phyloP scores from a whole-genome alignment of 306 rosid species.

The Biancaea sappan region DNA sequence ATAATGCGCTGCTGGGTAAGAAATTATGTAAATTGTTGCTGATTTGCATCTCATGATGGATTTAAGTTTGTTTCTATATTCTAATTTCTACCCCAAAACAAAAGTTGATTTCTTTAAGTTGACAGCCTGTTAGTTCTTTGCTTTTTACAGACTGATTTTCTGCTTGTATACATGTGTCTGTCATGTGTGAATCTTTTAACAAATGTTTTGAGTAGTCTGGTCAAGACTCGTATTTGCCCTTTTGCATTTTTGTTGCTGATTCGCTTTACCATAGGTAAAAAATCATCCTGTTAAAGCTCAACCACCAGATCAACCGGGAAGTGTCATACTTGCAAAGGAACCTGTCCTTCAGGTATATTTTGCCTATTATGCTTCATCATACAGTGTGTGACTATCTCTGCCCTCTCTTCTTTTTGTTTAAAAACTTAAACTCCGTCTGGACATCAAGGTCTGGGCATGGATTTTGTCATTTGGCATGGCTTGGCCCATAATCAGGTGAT shows the following conservation, averaged over 20 bases:
- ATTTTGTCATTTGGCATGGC: background rate
- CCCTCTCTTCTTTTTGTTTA: background rate
- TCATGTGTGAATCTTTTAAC: background rate
- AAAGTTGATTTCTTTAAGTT: conserved; percentile 4
- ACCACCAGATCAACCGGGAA: conserved; percentile 81
- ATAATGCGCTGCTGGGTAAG: conserved; percentile 99
- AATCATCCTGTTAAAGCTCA: conserved; percentile 94
- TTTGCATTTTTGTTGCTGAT: background rate
- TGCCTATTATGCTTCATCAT: conserved; percentile 6
- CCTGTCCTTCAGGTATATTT: conserved; percentile 86
- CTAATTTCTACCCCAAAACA: too few species aligned
- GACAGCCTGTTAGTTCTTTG: background rate
- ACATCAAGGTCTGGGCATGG: background rate
- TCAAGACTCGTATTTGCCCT: background rate
- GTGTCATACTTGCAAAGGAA: conserved; percentile 85
- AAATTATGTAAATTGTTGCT: conserved; percentile 1
- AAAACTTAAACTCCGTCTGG: too few species aligned
- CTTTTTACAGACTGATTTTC: conserved; percentile 3
- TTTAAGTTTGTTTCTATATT: too few species aligned
- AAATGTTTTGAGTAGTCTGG: background rate
- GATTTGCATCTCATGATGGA: background rate
- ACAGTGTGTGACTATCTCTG: background rate
- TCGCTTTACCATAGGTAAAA: conserved; percentile 59
- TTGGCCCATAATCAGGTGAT: background rate
- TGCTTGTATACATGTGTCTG: background rate